Evolutionary conservation across 305 asterid species (phyloP).

Genomic region (Solanum chacoense): DNA sequence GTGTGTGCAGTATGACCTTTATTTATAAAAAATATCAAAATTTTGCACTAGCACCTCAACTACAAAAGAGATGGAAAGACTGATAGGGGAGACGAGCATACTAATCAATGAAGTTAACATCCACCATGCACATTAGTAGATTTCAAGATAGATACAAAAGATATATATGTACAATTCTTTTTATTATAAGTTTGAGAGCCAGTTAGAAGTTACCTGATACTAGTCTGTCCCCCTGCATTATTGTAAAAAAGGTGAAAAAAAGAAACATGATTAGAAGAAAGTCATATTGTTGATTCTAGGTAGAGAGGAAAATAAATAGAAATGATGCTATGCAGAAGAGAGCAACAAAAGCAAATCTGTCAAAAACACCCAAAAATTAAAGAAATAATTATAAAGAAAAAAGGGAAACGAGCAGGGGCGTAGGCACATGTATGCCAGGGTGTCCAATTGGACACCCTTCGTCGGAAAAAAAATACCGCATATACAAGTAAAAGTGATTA

Average conservation of each 20-base stretch:
- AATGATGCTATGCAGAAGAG: neutral
- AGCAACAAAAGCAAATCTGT: neutral
- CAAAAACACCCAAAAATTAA: neutral
- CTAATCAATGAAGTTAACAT: neutral
- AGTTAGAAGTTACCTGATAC: constrained; percentile 61
- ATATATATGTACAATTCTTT: neutral
- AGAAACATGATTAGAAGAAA: neutral
- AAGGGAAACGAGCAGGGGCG: neutral
- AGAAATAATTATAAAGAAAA: neutral
- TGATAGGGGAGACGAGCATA: neutral
- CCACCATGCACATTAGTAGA: neutral
- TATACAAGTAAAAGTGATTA: too few relatives aligned
- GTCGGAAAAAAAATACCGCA: too few relatives aligned
- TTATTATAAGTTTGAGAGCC: neutral
- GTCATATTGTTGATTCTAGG: neutral
- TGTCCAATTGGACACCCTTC: too few relatives aligned
- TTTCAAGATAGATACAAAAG: neutral
- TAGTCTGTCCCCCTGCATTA: constrained; percentile 93
- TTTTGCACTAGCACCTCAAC: neutral
- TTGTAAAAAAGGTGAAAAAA: neutral
- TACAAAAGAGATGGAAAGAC: neutral
- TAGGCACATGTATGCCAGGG: too few relatives aligned
- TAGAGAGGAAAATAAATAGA: neutral
- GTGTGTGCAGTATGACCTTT: neutral
- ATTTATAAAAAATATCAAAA: neutral